Percentiles rank a stretch among this genome's conserved stretches.
These are phyloP conservation scores for Colletotrichum salicis DNA, from an alignment of 2,329 filamentous ascomycete species.

Conservation along the genomic window DNA sequence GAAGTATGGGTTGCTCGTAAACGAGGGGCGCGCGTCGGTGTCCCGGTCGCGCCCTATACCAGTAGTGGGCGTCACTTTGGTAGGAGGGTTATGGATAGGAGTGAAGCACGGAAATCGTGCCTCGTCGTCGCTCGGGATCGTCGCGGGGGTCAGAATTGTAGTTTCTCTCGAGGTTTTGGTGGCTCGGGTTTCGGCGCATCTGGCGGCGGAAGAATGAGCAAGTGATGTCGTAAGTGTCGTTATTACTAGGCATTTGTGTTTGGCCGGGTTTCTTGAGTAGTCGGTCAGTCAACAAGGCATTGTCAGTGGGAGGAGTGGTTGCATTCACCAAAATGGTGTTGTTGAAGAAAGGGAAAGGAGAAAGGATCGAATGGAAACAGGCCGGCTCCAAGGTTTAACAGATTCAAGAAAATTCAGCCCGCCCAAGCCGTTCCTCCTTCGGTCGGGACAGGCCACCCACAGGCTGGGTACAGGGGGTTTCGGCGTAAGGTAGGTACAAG, in stretches of 20 bases:
- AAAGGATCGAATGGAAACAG: conserved; percentile 27
- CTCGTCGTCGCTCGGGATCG: conserved; percentile 69
- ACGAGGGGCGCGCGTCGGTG: conserved; percentile 33
- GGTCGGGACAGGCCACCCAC: conserved; percentile 28
- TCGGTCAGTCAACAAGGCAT: conserved; percentile 21
- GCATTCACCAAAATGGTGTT: conserved; percentile 40
- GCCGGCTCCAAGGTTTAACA: conserved; percentile 5
- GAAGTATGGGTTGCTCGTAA: conserved; percentile 44
- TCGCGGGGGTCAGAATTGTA: conserved; percentile 63
- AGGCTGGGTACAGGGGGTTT: background rate
- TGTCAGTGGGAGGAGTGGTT: conserved; percentile 19
- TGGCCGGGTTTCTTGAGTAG: conserved; percentile 31
- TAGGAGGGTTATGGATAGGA: conserved; percentile 20
- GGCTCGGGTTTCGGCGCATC: conserved; percentile 63
- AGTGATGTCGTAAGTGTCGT: conserved; percentile 53
- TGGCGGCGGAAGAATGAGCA: conserved; percentile 65
- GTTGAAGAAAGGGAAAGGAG: conserved; percentile 34
- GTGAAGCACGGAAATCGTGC: conserved; percentile 49
- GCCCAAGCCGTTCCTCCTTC: conserved; percentile 24
- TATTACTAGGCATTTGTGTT: conserved; percentile 68
- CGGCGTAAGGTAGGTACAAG: background rate
- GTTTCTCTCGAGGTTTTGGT: conserved; percentile 60
- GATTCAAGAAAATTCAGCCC: conserved; percentile 36
- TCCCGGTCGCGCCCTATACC: conserved; percentile 30
- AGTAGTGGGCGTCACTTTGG: conserved; percentile 28